These are phyloP conservation scores for Noccaea caerulescens DNA, from an alignment of 345 rosid genomes.

Conservation along the genomic window DNA sequence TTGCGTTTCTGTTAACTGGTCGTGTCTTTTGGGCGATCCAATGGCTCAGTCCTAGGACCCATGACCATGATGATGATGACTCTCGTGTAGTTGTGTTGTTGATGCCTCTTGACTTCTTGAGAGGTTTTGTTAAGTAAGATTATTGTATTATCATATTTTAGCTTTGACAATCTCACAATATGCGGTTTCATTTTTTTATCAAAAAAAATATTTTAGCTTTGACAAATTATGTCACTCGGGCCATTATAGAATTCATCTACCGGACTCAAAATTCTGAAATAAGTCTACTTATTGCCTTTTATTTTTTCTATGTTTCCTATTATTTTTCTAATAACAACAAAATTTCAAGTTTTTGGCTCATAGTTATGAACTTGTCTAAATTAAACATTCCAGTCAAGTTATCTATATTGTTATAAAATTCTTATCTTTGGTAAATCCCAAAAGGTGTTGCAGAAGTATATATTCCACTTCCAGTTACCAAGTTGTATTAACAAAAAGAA, in stretches of 20 bases:
- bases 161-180: not conserved
- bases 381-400: not conserved
- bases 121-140: conserved; percentile 18
- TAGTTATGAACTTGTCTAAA: not conserved
- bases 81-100: conserved; percentile 1
- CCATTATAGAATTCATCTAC: conserved; percentile 8
- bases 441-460: conserved; percentile 1
- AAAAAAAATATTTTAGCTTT: not conserved
- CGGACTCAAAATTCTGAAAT: not conserved
- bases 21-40: conserved; percentile 7
- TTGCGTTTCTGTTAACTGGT: not conserved
- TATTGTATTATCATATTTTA: not conserved
- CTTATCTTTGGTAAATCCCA: not conserved
- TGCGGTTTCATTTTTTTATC: too few relatives aligned
- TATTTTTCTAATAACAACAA: not conserved
- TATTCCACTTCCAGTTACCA: conserved; percentile 4
- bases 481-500: too few relatives aligned
- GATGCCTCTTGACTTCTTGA: conserved; percentile 16
- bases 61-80: conserved; percentile 22
- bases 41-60: conserved; percentile 25
- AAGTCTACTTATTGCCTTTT: not conserved
- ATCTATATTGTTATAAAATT: conserved; percentile 5
- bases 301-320: not conserved
- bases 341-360: not conserved
- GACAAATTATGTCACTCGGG: not conserved